Conservation (phyloP, 2,329 filamentous ascomycete genomes). For the Trichoderma breve region DNA sequence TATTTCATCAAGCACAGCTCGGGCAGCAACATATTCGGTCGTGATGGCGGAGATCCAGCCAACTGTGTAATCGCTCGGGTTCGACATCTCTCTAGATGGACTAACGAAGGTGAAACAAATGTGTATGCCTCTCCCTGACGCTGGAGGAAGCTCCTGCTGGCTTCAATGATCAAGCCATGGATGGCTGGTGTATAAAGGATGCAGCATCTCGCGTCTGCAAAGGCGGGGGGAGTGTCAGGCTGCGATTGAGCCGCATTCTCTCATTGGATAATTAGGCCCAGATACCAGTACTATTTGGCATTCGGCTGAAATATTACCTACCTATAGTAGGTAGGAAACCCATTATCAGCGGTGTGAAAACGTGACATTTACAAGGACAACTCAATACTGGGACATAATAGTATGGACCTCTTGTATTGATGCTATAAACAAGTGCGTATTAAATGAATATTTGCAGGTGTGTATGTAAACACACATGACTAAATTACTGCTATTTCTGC, state of each 20-base stretch:
- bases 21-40: not conserved
- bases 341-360: no score
- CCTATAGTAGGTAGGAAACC: not conserved
- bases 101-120: not conserved
- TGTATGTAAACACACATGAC: not conserved
- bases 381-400: no score
- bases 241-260: not conserved
- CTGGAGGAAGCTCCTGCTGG: not conserved
- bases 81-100: not conserved
- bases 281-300: not conserved
- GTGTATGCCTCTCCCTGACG: rapidly evolving
- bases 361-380: no score
- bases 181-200: not conserved
- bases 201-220: not conserved
- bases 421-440: not conserved
- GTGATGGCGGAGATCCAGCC: not conserved
- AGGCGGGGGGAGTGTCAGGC: not conserved
- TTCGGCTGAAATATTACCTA: not conserved
- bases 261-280: not conserved
- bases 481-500: slow-evolving; percentile 2
- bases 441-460: not conserved
- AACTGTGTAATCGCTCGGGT: not conserved
- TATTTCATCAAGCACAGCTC: not conserved
- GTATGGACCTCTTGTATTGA: no score
- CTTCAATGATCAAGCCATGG: not conserved